Percentiles rank a stretch among this genome's conserved stretches.
phyloP scores from a whole-genome alignment of 441 rosid species.

The Populus tomentosa region DNA sequence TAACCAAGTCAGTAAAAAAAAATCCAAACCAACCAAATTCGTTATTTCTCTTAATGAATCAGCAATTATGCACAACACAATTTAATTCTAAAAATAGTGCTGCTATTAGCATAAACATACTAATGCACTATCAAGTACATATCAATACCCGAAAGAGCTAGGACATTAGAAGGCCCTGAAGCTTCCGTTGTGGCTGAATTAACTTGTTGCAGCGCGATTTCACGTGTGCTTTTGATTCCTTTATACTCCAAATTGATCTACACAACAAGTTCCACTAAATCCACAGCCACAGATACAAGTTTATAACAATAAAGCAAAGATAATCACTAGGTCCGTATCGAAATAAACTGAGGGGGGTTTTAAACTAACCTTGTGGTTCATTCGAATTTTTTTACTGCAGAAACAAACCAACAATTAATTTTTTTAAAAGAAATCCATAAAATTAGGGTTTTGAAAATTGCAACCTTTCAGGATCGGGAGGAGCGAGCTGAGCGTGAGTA shows the following conservation, averaged over 20 bases:
- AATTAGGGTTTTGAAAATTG: slow-evolving; percentile 10
- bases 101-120: too few relatives aligned
- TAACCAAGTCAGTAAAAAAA: not conserved
- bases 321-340: not conserved
- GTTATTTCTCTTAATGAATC: not conserved
- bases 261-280: slow-evolving; percentile 9
- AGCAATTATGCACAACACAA: not conserved
- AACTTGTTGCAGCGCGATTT: slow-evolving; percentile 34
- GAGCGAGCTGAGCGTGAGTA: slow-evolving; percentile 62
- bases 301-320: not conserved
- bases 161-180: slow-evolving; percentile 47
- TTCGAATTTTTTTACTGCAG: slow-evolving; percentile 78
- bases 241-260: slow-evolving; percentile 63
- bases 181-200: slow-evolving; percentile 27
- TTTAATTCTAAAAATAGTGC: not conserved
- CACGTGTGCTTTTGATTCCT: slow-evolving; percentile 47
- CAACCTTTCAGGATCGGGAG: slow-evolving; percentile 78
- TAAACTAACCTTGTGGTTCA: slow-evolving; percentile 71
- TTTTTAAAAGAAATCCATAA: not conserved
- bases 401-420: not conserved
- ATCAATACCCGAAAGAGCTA: slow-evolving; percentile 68
- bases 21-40: not conserved
- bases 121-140: not conserved
- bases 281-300: not conserved
- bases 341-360: not conserved